A percentile compares a stretch with the other conserved stretches of the same genome.
phyloP scores from a whole-genome alignment of 2,329 filamentous ascomycete genomes.

The Venturia pyrina region DNA sequence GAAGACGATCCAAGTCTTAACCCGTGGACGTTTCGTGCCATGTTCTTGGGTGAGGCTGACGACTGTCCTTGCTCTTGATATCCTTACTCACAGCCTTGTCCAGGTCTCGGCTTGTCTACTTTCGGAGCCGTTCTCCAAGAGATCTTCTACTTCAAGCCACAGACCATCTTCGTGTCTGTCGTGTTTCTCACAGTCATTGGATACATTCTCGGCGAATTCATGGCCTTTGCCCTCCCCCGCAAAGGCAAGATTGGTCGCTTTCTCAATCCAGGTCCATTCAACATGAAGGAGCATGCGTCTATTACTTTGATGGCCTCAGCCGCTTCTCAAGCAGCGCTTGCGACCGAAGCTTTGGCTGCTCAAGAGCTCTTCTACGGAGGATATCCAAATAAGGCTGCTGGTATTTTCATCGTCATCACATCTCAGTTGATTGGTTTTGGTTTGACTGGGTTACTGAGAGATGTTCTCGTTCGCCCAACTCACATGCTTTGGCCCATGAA shows the following conservation, averaged over 20 bases:
- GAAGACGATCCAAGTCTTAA: slow-evolving; percentile 13
- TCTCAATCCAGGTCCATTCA: slow-evolving; percentile 32
- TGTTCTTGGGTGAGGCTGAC: slow-evolving; percentile 8
- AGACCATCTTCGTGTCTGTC: slow-evolving; percentile 33
- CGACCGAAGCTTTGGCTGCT: slow-evolving; percentile 13
- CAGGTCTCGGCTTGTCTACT: slow-evolving; percentile 11
- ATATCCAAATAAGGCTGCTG: slow-evolving; percentile 5
- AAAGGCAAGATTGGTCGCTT: slow-evolving; percentile 25
- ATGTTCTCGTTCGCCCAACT: slow-evolving; percentile 13
- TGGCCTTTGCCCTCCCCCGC: slow-evolving; percentile 29
- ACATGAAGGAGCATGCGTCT: slow-evolving; percentile 25
- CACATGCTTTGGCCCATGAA: slow-evolving; percentile 15
- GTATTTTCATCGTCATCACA: slow-evolving; percentile 14
- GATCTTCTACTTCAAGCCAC: slow-evolving; percentile 41
- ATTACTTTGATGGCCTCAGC: slow-evolving; percentile 16
- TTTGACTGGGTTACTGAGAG: slow-evolving; percentile 14
- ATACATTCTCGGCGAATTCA: slow-evolving; percentile 32
- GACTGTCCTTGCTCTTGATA: neutral
- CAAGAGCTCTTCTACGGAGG: slow-evolving; percentile 14
- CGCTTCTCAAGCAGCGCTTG: slow-evolving; percentile 12
- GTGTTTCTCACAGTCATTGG: slow-evolving; percentile 37
- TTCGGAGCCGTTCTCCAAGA: slow-evolving; percentile 26
- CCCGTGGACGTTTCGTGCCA: slow-evolving; percentile 12
- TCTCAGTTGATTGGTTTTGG: slow-evolving; percentile 15
- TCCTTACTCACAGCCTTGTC: neutral